Percentiles rank a stretch among this genome's conserved stretches.
These are phyloP conservation scores for Chalara sp. DNA, from an alignment of 2,329 filamentous ascomycete species.

Conservation along the genomic window DNA sequence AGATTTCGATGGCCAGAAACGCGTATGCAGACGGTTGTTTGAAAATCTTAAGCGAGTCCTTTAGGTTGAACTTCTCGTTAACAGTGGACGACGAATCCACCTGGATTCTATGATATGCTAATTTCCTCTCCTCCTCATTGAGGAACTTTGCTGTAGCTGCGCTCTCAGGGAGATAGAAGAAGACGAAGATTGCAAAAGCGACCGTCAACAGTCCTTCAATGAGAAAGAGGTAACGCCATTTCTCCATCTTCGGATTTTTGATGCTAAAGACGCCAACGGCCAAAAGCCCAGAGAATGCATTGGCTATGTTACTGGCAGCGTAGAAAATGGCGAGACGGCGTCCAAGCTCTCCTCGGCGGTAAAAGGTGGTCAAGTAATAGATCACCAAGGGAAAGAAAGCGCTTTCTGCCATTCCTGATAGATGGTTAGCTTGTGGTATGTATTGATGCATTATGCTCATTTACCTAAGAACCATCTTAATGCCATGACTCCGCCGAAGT, in stretches of 20 bases:
- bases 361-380: slow-evolving; percentile 55
- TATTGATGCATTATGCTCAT: background rate
- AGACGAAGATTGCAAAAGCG: slow-evolving; percentile 26
- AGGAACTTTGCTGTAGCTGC: slow-evolving; percentile 25
- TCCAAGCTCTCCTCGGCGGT: slow-evolving; percentile 64
- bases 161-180: slow-evolving; percentile 29
- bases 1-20: slow-evolving; percentile 46
- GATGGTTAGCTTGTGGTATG: slow-evolving; percentile 1
- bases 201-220: slow-evolving; percentile 30
- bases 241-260: slow-evolving; percentile 36
- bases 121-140: slow-evolving; percentile 23
- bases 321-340: slow-evolving; percentile 69
- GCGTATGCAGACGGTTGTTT: slow-evolving; percentile 20
- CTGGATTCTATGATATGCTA: slow-evolving; percentile 28
- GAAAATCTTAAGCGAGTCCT: slow-evolving; percentile 40
- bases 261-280: slow-evolving; percentile 44
- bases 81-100: slow-evolving; percentile 59
- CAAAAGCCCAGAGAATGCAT: slow-evolving; percentile 46
- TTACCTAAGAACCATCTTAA: slow-evolving; percentile 61
- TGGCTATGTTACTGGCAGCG: slow-evolving; percentile 67
- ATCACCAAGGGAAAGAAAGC: slow-evolving; percentile 65
- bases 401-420: slow-evolving; percentile 47
- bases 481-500: slow-evolving; percentile 60
- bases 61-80: slow-evolving; percentile 44
- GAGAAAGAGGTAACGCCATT: slow-evolving; percentile 46